Conservation (phyloP, 2,329 filamentous ascomycete species). For the Apiospora sp. region DNA sequence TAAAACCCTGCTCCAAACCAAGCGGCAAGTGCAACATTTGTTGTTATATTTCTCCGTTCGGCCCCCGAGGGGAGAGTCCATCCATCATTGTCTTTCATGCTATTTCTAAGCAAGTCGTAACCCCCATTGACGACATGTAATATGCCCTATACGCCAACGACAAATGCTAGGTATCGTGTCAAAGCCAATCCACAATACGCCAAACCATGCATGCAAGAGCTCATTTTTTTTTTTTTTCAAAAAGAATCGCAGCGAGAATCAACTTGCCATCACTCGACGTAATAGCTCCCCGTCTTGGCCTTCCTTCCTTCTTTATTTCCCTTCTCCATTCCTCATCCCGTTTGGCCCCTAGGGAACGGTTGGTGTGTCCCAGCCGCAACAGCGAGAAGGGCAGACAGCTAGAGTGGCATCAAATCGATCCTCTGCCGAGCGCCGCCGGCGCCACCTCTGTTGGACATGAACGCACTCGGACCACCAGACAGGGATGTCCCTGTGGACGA, state of each 20-base stretch:
- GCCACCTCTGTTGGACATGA: conserved; percentile 21
- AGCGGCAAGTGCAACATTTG: neutral
- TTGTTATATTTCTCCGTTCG: too few species aligned
- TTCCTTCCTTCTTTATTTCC: neutral
- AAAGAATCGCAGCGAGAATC: neutral
- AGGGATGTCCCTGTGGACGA: conserved; percentile 23
- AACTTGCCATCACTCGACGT: neutral
- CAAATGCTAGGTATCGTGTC: conserved; percentile 22
- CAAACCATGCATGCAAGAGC: conserved; percentile 19
- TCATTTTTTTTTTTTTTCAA: neutral
- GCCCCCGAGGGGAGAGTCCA: neutral
- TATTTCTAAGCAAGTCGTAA: conserved; percentile 3
- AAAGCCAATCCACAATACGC: conserved; percentile 12
- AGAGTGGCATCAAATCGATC: conserved; percentile 26
- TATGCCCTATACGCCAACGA: conserved; percentile 11
- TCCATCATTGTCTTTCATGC: neutral
- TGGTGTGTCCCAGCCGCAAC: neutral
- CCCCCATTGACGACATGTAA: neutral
- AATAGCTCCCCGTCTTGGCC: neutral
- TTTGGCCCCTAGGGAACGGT: neutral
- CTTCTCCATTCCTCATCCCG: neutral
- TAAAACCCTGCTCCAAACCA: neutral
- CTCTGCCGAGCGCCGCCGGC: conserved; percentile 21
- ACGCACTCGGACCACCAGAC: conserved; percentile 20
- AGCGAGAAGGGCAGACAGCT: neutral